Conservation (phyloP, 2,329 filamentous ascomycete genomes). For the Colletotrichum tabaci region DNA sequence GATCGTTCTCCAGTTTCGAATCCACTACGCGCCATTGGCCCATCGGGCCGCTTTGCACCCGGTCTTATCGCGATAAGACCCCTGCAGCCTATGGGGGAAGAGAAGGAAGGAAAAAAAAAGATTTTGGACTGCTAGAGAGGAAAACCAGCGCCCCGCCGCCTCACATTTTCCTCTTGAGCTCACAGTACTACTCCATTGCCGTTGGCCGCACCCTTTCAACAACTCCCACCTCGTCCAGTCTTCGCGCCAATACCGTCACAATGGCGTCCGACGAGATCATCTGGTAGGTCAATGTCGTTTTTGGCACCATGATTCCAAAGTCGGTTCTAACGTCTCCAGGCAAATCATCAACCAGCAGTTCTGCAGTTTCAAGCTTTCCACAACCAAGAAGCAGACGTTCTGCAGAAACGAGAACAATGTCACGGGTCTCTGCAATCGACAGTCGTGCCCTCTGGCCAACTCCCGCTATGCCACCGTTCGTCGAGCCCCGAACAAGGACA, state of each 20-base stretch:
- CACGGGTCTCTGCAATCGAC: constrained; percentile 85
- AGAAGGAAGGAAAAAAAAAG: constrained; percentile 1
- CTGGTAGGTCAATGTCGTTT: constrained; percentile 62
- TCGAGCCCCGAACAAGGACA: constrained; percentile 83
- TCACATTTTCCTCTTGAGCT: constrained; percentile 37
- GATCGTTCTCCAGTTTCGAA: constrained; percentile 18
- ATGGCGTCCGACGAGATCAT: constrained; percentile 98
- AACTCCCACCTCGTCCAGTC: constrained; percentile 11
- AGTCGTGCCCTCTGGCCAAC: constrained; percentile 93
- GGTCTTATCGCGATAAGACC: constrained; percentile 42
- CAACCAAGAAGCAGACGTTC: constrained; percentile 90
- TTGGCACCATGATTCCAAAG: background rate
- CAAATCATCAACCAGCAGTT: constrained; percentile 96
- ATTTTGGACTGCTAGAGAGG: constrained; percentile 37
- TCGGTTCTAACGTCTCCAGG: constrained; percentile 52
- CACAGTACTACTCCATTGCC: constrained; percentile 29
- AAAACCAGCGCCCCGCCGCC: constrained; percentile 42
- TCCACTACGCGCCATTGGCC: constrained; percentile 29
- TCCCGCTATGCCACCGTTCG: constrained; percentile 93
- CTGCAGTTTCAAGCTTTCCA: constrained; percentile 94
- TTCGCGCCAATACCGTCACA: constrained; percentile 45
- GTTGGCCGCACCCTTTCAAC: constrained; percentile 16
- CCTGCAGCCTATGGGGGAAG: constrained; percentile 18
- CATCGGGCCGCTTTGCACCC: constrained; percentile 29
- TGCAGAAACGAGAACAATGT: constrained; percentile 97